Evolutionary conservation across 1,139 yeast species (phyloP).

Genomic region (Williopsis jadinii): DNA sequence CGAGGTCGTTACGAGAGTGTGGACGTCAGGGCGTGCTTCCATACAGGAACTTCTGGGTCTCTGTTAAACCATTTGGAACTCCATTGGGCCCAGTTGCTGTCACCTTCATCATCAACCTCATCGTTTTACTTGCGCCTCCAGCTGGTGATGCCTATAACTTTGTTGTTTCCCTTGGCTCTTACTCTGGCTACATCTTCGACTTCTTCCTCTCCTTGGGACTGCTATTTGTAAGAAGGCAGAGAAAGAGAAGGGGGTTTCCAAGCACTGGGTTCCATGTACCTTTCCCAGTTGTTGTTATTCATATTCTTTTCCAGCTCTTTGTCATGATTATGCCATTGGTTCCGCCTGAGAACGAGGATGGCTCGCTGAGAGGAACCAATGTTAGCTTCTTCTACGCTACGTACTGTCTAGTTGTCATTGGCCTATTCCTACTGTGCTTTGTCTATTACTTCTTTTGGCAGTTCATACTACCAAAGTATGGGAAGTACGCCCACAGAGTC

Average conservation of each 20-base stretch:
- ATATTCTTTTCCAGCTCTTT: constrained; percentile 28
- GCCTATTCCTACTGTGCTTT: constrained; percentile 27
- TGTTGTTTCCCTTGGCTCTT: constrained; percentile 28
- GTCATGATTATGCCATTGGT: constrained; percentile 36
- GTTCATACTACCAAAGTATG: too few species aligned
- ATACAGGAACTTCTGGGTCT: constrained; percentile 33
- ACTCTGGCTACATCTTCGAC: constrained; percentile 32
- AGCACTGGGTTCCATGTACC: constrained; percentile 27
- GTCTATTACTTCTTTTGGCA: constrained; percentile 33
- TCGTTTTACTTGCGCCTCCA: constrained; percentile 38
- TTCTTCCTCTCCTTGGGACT: constrained; percentile 32
- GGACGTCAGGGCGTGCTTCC: constrained; percentile 44
- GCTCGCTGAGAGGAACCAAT: constrained; percentile 30
- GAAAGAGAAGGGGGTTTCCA: constrained; percentile 33
- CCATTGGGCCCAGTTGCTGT: constrained; percentile 34
- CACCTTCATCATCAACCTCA: constrained; percentile 33
- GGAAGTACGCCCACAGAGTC: too few species aligned
- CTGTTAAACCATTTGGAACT: constrained; percentile 36
- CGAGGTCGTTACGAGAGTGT: constrained; percentile 38
- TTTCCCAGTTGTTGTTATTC: constrained; percentile 26
- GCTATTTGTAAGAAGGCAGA: constrained; percentile 29
- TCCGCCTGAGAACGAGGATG: constrained; percentile 31
- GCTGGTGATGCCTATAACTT: constrained; percentile 43
- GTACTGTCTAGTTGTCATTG: constrained; percentile 20
- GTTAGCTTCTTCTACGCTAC: constrained; percentile 29